Conservation (phyloP, 1,139 yeast species). For the Saccharomycopsis hybrid region DNA sequence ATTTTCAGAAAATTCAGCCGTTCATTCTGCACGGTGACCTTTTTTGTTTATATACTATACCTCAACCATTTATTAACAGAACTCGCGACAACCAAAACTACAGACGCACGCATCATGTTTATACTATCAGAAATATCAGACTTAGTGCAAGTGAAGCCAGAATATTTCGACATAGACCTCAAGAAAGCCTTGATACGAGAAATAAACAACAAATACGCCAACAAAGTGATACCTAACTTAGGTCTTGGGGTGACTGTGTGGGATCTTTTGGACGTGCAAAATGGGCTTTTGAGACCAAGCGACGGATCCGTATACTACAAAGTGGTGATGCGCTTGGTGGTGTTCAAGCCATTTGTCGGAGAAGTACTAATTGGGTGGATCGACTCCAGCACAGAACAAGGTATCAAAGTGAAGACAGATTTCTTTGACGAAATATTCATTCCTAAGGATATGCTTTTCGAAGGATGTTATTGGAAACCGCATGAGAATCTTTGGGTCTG, state of each 20-base stretch:
- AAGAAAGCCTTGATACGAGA: slow-evolving; percentile 71
- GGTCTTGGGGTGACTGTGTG: slow-evolving; percentile 83
- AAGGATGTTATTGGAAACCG: slow-evolving; percentile 60
- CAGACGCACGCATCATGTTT: too few relatives aligned
- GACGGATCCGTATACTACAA: slow-evolving; percentile 87
- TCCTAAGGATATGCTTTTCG: slow-evolving; percentile 76
- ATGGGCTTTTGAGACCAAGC: slow-evolving; percentile 90
- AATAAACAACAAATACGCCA: slow-evolving; percentile 76
- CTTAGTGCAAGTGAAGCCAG: slow-evolving; percentile 83
- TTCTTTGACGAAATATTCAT: slow-evolving; percentile 90
- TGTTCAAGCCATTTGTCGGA: slow-evolving; percentile 92
- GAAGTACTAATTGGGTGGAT: slow-evolving; percentile 92
- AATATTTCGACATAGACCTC: slow-evolving; percentile 66
- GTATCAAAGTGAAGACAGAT: slow-evolving; percentile 75
- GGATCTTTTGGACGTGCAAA: slow-evolving; percentile 75
- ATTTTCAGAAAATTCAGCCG: too few relatives aligned
- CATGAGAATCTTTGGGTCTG: slow-evolving; percentile 95
- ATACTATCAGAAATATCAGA: slow-evolving; percentile 75
- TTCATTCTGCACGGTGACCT: too few relatives aligned
- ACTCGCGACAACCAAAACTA: too few relatives aligned
- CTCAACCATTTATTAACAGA: too few relatives aligned
- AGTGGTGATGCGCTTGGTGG: slow-evolving; percentile 65
- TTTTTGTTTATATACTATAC: too few relatives aligned
- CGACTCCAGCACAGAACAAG: slow-evolving; percentile 78
- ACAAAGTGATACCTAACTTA: slow-evolving; percentile 71